phyloP scores from a whole-genome alignment of 306 rosid genomes.

The Lupinus albus region DNA sequence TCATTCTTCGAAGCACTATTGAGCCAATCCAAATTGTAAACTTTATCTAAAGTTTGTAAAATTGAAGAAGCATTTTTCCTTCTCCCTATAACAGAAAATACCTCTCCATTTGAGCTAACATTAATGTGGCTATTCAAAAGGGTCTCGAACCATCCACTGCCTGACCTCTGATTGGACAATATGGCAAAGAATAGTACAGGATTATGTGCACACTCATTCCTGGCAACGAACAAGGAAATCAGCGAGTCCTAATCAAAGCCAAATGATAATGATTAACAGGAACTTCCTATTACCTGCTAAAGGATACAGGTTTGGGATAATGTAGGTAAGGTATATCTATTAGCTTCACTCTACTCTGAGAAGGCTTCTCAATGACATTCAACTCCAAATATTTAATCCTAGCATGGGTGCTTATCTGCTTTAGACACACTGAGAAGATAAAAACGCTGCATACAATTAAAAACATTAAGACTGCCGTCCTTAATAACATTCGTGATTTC shows the following conservation, averaged over 20 bases:
- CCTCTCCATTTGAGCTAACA: constrained; percentile 90
- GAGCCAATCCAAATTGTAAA: constrained; percentile 89
- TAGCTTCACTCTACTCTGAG: constrained; percentile 35
- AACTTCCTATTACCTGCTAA: constrained; percentile 69
- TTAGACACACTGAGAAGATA: constrained; percentile 70
- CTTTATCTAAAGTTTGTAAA: constrained; percentile 71
- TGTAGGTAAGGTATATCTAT: constrained; percentile 51
- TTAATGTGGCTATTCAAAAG: constrained; percentile 79
- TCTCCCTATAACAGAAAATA: constrained; percentile 74
- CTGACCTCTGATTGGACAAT: constrained; percentile 90
- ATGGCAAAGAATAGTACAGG: constrained; percentile 83
- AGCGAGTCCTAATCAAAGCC: constrained; percentile 24
- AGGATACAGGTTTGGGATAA: constrained; percentile 81
- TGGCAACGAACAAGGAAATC: constrained; percentile 41
- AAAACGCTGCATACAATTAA: constrained; percentile 67
- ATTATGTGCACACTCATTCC: constrained; percentile 80
- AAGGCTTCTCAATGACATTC: constrained; percentile 52
- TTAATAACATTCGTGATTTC: constrained; percentile 68
- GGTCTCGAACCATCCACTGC: constrained; percentile 98
- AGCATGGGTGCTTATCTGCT: constrained; percentile 66
- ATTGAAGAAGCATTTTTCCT: constrained; percentile 70
- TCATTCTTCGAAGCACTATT: constrained; percentile 95
- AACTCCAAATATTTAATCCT: constrained; percentile 50
- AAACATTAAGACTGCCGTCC: constrained; percentile 66
- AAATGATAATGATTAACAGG: constrained; percentile 2